These are phyloP conservation scores for Aegilops longissima DNA, from an alignment of 176 grass and related monocot genomes.

Conservation along the genomic window DNA sequence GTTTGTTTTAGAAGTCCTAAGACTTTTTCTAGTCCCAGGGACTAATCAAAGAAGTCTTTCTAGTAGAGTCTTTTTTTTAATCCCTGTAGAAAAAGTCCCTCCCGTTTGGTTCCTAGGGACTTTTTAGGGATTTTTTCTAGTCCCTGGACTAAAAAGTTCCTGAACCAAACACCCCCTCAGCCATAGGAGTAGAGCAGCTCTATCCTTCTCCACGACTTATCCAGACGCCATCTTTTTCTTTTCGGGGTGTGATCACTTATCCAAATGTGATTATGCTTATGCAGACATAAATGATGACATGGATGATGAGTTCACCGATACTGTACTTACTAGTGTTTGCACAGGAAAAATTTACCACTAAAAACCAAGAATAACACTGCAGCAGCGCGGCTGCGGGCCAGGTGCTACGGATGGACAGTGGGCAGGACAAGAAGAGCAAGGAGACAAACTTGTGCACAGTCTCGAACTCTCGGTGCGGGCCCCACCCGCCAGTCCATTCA, in stretches of 20 bases:
- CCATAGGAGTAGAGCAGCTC: neutral
- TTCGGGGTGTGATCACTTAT: neutral
- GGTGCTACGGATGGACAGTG: neutral
- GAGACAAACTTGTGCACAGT: neutral
- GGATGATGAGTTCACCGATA: too few relatives aligned
- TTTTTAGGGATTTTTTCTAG: too few relatives aligned
- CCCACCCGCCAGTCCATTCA: neutral
- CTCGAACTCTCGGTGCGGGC: neutral
- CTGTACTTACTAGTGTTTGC: neutral
- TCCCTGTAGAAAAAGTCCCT: too few relatives aligned
- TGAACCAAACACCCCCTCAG: too few relatives aligned
- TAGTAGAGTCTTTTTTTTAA: too few relatives aligned
- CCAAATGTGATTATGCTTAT: neutral
- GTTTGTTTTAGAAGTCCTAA: too few relatives aligned
- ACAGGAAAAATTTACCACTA: neutral
- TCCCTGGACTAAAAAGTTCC: too few relatives aligned
- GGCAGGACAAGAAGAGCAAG: neutral
- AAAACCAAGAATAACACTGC: neutral
- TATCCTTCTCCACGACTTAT: conserved; percentile 13
- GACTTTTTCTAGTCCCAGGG: too few relatives aligned
- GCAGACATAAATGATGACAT: too few relatives aligned
- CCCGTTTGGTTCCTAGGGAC: too few relatives aligned
- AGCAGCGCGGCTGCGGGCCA: too few relatives aligned
- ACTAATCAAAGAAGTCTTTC: too few relatives aligned
- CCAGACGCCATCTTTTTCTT: neutral